Percentiles rank a stretch among this genome's conserved stretches.
Evolutionary conservation across 2,329 filamentous ascomycete genomes (phyloP).

Genomic region (Claviceps sp.): DNA sequence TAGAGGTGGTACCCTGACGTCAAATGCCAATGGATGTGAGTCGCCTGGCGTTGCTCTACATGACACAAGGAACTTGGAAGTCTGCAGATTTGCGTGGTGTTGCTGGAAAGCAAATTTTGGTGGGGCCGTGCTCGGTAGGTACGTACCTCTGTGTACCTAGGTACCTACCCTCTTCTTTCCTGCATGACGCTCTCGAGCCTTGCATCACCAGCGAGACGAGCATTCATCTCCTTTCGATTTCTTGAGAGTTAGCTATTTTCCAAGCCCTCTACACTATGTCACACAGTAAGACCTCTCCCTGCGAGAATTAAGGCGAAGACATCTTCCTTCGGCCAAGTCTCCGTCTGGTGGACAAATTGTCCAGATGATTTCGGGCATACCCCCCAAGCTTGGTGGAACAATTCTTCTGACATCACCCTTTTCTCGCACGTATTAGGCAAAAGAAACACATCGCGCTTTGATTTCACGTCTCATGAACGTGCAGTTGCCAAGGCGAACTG

Average conservation of each 20-base stretch:
- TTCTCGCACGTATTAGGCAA: slow-evolving; percentile 40
- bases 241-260: neutral
- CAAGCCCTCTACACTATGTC: slow-evolving; percentile 24
- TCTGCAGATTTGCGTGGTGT: neutral
- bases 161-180: neutral
- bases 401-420: neutral
- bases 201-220: neutral
- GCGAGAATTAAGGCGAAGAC: neutral
- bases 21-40: too few relatives aligned
- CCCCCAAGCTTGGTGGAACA: neutral
- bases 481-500: slow-evolving; percentile 69
- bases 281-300: slow-evolving; percentile 28
- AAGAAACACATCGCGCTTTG: slow-evolving; percentile 79
- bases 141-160: neutral
- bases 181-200: neutral
- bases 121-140: neutral
- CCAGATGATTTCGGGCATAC: neutral
- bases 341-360: neutral
- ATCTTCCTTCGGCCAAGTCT: neutral
- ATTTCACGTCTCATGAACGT: slow-evolving; percentile 90
- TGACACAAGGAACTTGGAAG: neutral
- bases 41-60: too few relatives aligned
- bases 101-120: too few relatives aligned
- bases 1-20: neutral
- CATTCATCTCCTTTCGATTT: neutral